phyloP scores from a whole-genome alignment of 768 basidiomycete species.

The Gloeophyllum trabeum region DNA sequence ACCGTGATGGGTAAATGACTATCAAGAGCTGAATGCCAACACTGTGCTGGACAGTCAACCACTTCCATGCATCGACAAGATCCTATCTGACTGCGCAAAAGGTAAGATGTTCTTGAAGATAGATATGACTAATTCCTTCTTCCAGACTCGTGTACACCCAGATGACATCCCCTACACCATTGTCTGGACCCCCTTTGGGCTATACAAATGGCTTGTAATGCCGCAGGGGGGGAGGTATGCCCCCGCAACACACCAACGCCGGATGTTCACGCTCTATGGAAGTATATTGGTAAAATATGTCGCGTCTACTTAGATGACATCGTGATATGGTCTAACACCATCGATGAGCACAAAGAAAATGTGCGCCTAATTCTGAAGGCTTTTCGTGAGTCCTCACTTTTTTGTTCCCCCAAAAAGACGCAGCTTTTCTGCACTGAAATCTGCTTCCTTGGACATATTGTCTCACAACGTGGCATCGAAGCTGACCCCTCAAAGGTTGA shows the following conservation, averaged over 20 bases:
- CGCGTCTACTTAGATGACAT: background rate
- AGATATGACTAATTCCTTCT: slow-evolving; percentile 31
- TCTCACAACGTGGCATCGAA: slow-evolving; percentile 17
- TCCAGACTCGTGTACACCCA: slow-evolving; percentile 20
- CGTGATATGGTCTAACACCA: slow-evolving; percentile 5
- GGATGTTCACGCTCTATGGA: slow-evolving; percentile 8
- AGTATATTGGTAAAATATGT: background rate
- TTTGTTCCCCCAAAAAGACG: slow-evolving; percentile 19
- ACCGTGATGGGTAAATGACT: slow-evolving; percentile 26
- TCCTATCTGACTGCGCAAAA: slow-evolving; percentile 22
- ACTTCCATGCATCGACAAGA: slow-evolving; percentile 19
- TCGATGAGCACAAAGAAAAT: slow-evolving; percentile 8
- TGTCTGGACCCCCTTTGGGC: background rate
- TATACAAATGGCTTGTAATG: background rate
- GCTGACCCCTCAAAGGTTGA: slow-evolving; percentile 31
- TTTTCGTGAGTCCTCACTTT: slow-evolving; percentile 20
- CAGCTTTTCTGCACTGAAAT: slow-evolving; percentile 24
- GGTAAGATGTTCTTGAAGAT: slow-evolving; percentile 26
- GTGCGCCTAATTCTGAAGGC: slow-evolving; percentile 8
- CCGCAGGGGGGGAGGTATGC: background rate
- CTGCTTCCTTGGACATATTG: slow-evolving; percentile 29
- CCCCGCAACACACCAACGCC: background rate
- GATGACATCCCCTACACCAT: slow-evolving; percentile 18
- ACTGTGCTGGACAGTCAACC: slow-evolving; percentile 18
- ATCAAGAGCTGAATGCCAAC: slow-evolving; percentile 18